Evolutionary conservation across 2,329 filamentous ascomycete species (phyloP), one percentile per base, ranked within the genome.

Genomic region (Colletotrichum agaves): DNA sequence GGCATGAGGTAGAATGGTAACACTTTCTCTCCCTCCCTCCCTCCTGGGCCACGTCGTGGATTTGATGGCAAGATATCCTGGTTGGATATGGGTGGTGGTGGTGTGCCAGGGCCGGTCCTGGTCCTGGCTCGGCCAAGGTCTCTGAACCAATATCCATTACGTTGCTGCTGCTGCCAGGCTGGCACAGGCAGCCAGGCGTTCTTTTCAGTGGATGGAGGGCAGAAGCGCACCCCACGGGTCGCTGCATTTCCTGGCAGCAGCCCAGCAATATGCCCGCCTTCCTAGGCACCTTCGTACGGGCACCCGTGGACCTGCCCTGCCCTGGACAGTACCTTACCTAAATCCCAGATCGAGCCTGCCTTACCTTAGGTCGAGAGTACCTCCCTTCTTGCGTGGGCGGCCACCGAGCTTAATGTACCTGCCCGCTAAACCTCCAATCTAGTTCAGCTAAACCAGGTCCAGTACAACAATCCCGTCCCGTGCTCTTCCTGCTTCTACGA

Each of bases 101-200:
- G 15, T 21, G 46, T 19, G 21, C 47, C n/a, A 37, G 35, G 47
- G 21, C 47, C 19, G 37, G 55, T 2, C 39, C 41, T 58, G 33
- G 58, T 15, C 46, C 58, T 41, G 57, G 57, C 35, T 43, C 10
- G 58, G 55, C 56, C 47, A 52, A 53, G 46, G 47, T 50, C 13
- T 50, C 52, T n/a, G n/a, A 37, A 43, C 10, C 21, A 21, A 17
- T 11, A 23, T 33, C 44, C n/a, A 63, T 50, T 46, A 59, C 61
- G 49, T 50, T 49, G 17, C 27, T 56, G 59, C 21, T 50, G 27
- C 49, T 43, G 27, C 46, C 21, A 55, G 60, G 63, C 63, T 61
- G 63, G 63, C 63, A 65, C 63, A 66, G 63, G 63, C 58, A 50
- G 17, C 41, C 37, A 37, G 23, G 63, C 35, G 59, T 59, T 44